phyloP scores from a whole-genome alignment of 768 basidiomycete species.

The Fomitopsis serialis region DNA sequence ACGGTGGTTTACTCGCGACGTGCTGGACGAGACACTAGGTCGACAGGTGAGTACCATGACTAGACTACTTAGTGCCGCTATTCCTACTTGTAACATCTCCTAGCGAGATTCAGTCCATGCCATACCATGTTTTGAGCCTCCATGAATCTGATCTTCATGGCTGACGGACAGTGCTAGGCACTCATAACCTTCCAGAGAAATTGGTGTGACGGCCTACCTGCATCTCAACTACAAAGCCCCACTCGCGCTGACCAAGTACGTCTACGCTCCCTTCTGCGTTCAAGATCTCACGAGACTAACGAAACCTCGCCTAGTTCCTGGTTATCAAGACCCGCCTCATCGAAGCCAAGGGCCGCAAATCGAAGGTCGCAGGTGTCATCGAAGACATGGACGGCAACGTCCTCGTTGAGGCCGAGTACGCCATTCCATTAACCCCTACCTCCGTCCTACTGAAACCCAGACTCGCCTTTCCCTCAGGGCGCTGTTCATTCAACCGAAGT shows the following conservation, averaged over 20 bases:
- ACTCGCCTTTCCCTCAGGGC: slow-evolving; percentile 39
- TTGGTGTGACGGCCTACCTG: slow-evolving; percentile 90
- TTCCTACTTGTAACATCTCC: not conserved
- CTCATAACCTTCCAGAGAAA: slow-evolving; percentile 79
- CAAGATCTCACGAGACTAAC: not conserved
- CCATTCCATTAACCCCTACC: slow-evolving; percentile 10
- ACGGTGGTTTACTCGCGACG: slow-evolving; percentile 89
- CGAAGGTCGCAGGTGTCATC: slow-evolving; percentile 59
- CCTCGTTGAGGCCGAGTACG: slow-evolving; percentile 79
- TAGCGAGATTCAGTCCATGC: too few species aligned
- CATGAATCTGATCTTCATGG: not conserved
- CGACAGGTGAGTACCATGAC: slow-evolving; percentile 56
- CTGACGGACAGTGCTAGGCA: slow-evolving; percentile 47
- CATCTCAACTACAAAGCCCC: slow-evolving; percentile 81
- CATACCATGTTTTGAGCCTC: not conserved
- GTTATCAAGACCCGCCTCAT: slow-evolving; percentile 67
- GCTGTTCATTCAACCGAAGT: slow-evolving; percentile 85
- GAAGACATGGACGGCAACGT: slow-evolving; percentile 79
- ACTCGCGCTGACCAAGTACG: slow-evolving; percentile 81
- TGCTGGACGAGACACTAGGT: slow-evolving; percentile 82
- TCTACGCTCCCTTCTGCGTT: not conserved
- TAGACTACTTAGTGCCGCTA: not conserved
- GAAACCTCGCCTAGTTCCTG: slow-evolving; percentile 63
- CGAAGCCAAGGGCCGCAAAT: slow-evolving; percentile 75
- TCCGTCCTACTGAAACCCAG: not conserved